These are phyloP conservation scores for Tribonema minus DNA, from an alignment of 108 stramenopile species.

Conservation along the genomic window DNA sequence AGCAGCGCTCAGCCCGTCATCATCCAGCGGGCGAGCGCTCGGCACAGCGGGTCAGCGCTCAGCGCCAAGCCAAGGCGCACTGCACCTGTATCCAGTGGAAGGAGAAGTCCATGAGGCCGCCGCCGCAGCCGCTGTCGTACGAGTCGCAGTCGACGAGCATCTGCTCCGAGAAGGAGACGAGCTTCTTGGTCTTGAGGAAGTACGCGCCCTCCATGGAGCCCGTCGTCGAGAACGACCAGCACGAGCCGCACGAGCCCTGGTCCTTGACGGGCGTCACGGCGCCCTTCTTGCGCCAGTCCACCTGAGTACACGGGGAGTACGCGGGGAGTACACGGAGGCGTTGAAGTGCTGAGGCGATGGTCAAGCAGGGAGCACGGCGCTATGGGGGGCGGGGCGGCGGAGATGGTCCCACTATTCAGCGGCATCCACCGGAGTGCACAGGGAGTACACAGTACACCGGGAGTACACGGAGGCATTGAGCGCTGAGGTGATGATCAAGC, in stretches of 20 bases:
- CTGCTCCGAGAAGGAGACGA: slow-evolving; percentile 62
- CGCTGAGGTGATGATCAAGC: too few species aligned
- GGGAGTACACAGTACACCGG: background rate
- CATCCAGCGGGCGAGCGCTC: too few species aligned
- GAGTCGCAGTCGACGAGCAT: slow-evolving; percentile 53
- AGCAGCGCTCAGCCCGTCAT: too few species aligned
- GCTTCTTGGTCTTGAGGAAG: slow-evolving; percentile 52
- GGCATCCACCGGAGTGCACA: background rate
- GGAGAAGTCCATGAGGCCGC: slow-evolving; percentile 62
- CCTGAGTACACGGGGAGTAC: background rate
- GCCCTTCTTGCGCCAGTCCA: slow-evolving; percentile 48
- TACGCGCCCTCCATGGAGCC: slow-evolving; percentile 80
- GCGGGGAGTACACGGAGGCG: background rate
- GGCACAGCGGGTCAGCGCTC: too few species aligned
- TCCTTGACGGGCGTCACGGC: slow-evolving; percentile 58
- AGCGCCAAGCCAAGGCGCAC: too few species aligned
- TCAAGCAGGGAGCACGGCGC: background rate
- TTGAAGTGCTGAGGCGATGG: background rate
- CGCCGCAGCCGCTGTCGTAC: slow-evolving; percentile 61
- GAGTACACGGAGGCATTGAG: background rate
- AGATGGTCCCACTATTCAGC: background rate
- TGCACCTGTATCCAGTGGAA: slow-evolving; percentile 67
- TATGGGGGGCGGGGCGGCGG: background rate
- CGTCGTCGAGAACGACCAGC: slow-evolving; percentile 96
- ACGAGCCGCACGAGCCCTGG: slow-evolving; percentile 62